phyloP scores from a whole-genome alignment of 345 rosid genomes.

The Hibiscus tridactylites region DNA sequence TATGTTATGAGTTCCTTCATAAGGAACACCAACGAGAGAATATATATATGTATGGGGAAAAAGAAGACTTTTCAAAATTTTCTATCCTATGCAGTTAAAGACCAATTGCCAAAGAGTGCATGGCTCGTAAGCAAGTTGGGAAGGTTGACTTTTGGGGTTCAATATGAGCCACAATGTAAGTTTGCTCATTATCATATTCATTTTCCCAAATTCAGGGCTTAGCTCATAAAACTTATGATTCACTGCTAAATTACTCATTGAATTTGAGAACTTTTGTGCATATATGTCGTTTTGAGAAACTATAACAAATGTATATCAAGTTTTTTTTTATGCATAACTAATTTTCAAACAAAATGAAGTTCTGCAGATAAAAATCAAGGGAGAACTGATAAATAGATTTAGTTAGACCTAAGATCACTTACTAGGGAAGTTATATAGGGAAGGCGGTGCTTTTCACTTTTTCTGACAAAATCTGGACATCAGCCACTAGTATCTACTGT shows the following conservation, averaged over 20 bases:
- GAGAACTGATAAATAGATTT: background rate
- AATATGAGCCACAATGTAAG: constrained; percentile 78
- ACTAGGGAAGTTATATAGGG: background rate
- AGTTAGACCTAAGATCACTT: background rate
- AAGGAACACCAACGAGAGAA: background rate
- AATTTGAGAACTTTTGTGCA: background rate
- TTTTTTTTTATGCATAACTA: background rate
- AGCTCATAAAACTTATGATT: background rate
- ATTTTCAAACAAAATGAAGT: background rate
- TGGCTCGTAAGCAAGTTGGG: constrained; percentile 91
- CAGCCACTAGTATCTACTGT: background rate
- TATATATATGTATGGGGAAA: background rate
- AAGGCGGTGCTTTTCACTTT: background rate
- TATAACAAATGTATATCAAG: background rate
- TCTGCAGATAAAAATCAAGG: background rate
- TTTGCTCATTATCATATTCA: constrained; percentile 9
- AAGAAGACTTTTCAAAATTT: background rate
- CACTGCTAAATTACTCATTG: background rate
- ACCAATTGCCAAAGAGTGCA: constrained; percentile 61
- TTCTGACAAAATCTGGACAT: background rate
- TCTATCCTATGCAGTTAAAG: constrained; percentile 26
- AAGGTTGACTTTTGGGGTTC: constrained; percentile 70
- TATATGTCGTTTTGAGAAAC: background rate
- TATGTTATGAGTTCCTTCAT: background rate
- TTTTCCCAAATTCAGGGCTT: background rate